Conservation (phyloP, 2,329 filamentous ascomycete genomes). For the Coniochaeta sp. region DNA sequence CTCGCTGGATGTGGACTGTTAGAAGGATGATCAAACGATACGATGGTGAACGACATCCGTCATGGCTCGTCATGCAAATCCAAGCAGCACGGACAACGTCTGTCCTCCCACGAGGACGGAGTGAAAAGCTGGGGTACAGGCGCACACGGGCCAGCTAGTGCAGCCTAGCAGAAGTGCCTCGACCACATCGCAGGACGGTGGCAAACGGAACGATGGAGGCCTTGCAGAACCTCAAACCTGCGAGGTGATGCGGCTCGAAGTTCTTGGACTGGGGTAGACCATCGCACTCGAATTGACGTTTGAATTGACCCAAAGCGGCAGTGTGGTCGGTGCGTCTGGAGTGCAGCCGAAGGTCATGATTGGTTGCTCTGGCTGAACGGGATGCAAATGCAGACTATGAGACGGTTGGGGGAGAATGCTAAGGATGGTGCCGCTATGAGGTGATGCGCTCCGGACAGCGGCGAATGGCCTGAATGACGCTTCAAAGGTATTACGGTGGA, state of each 20-base stretch:
- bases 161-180: not conserved
- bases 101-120: not conserved
- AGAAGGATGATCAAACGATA: slow-evolving; percentile 14
- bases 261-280: not conserved
- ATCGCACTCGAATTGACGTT: slow-evolving; percentile 1
- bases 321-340: slow-evolving; percentile 2
- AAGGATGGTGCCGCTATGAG: not conserved
- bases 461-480: no score
- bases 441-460: no score
- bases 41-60: slow-evolving; percentile 5
- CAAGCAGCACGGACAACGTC: not conserved
- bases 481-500: no score
- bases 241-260: slow-evolving; percentile 9
- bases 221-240: slow-evolving; percentile 6
- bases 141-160: slow-evolving; percentile 3
- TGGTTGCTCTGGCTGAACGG: not conserved
- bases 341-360: not conserved
- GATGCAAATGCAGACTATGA: not conserved
- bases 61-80: slow-evolving; percentile 11
- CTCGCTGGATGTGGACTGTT: not conserved
- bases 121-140: slow-evolving; percentile 1
- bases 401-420: not conserved
- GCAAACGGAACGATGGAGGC: slow-evolving; percentile 4
- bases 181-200: not conserved
- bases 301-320: slow-evolving; percentile 7